Evolutionary conservation across 2,329 filamentous ascomycete genomes (phyloP), one percentile per base, ranked within the genome.

Genomic region (Colletotrichum godetiae): DNA sequence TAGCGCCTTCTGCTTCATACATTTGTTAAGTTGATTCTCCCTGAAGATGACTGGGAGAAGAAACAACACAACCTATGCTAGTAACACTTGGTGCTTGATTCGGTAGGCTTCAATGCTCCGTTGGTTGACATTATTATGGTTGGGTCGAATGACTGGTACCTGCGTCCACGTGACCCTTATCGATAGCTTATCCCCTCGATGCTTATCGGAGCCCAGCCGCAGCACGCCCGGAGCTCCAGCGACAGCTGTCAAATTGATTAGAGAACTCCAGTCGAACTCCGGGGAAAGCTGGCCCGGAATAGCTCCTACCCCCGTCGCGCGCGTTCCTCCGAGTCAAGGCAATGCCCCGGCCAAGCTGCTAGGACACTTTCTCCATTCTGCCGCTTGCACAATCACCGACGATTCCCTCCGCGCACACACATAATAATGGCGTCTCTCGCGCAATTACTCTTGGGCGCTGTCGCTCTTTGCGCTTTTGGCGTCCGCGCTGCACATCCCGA

Each of bases 401-500:
- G 33, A 35, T 56, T 4, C 22, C 24, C 29, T 52, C 59, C 22
- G 60, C n/a, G 15, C 58, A 31, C 56, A 35, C 42, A 57, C 56
- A 60, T 35, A 29, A 60, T 35, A 29, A 73, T 73, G 71, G 55
- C 33, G 46, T 69, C 66, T 7, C 5, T 53, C 22, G 53, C 58
- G 58, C 66, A 53, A n/a, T 49, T 75, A 3, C 33, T 74, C 57
- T 35, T 69, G 69, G 64, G 56, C 22, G 42, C 42, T 22, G 37
- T 52, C 49, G 72, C 59, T 24, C 67, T 76, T 12, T 59, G 67
- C 60, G 37, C 75, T 49, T 55, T 46, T n/a, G 67, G 57, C 49
- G 68, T 80, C 52, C 79, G 77, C 24, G 77, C 75, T 7, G 82
- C 81, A 7, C 77, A 77, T 5, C 79, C 78, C 55, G 85, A 86